A percentile compares a stretch with the other conserved stretches of the same genome.
phyloP scores from a whole-genome alignment of 1,284 basidiomycete genomes.

The Ceratobasidium sp. region DNA sequence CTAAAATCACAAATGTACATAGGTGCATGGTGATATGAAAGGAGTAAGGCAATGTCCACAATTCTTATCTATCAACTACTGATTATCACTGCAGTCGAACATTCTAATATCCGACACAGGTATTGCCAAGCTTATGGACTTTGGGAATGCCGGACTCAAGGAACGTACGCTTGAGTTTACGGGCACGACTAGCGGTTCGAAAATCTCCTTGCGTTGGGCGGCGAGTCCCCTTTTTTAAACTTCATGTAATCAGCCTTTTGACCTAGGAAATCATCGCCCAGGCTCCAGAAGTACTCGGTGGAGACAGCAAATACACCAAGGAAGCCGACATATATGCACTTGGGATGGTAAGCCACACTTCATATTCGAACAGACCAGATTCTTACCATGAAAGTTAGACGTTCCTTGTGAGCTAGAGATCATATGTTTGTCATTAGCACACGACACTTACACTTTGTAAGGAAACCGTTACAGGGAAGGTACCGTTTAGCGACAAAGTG shows the following conservation, averaged over 20 bases:
- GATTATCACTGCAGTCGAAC: not conserved
- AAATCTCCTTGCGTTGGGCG: conserved; percentile 6
- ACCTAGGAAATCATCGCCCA: too few species aligned
- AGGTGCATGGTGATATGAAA: conserved; percentile 32
- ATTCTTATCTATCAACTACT: not conserved
- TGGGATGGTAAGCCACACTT: conserved; percentile 11
- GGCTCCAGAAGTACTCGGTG: conserved; percentile 16
- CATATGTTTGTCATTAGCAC: not conserved
- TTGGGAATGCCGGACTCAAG: not conserved
- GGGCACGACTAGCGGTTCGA: not conserved
- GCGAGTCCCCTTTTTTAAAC: too few species aligned
- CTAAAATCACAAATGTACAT: too few species aligned
- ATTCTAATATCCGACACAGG: not conserved
- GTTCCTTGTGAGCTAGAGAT: not conserved
- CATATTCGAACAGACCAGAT: not conserved
- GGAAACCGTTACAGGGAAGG: not conserved
- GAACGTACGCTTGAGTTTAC: conserved; percentile 21
- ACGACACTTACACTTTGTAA: not conserved
- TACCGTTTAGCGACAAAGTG: not conserved
- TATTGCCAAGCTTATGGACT: not conserved
- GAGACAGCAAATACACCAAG: not conserved
- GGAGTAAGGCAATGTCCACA: not conserved
- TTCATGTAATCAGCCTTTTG: too few species aligned
- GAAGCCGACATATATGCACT: conserved; percentile 20
- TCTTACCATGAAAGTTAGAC: not conserved